Percentiles rank a stretch among this genome's conserved stretches.
Conservation (phyloP, 2,329 filamentous ascomycete species). For the Hortaea werneckii region DNA sequence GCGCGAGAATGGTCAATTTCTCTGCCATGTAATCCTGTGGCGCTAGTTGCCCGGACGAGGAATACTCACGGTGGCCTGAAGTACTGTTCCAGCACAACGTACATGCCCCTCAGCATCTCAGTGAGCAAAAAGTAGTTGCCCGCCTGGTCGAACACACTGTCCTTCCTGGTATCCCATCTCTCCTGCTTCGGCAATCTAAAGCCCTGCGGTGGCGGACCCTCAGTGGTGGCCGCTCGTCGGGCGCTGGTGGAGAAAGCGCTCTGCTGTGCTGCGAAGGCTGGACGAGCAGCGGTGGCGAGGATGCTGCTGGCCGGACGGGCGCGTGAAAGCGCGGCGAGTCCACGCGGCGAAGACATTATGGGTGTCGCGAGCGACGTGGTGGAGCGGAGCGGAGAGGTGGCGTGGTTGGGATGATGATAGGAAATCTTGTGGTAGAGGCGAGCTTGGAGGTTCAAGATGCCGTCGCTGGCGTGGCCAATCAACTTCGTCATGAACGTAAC, state of each 20-base stretch:
- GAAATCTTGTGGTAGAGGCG: background rate
- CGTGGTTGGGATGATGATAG: background rate
- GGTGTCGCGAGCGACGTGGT: background rate
- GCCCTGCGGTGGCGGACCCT: slow-evolving; percentile 65
- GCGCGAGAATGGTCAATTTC: background rate
- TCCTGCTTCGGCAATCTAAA: slow-evolving; percentile 68
- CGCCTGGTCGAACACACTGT: slow-evolving; percentile 69
- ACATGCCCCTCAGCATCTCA: slow-evolving; percentile 97
- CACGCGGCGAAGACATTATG: slow-evolving; percentile 16
- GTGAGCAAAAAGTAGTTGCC: slow-evolving; percentile 92
- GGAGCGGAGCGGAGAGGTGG: background rate
- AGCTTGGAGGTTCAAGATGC: too few relatives aligned
- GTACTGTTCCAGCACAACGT: slow-evolving; percentile 93
- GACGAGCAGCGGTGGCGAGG: slow-evolving; percentile 28
- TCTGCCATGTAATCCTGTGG: too few relatives aligned
- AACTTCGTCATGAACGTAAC: too few relatives aligned
- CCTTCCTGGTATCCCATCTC: slow-evolving; percentile 71
- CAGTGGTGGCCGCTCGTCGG: slow-evolving; percentile 45
- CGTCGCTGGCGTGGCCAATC: background rate
- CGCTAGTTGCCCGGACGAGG: background rate
- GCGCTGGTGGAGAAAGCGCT: slow-evolving; percentile 54
- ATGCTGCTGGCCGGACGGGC: slow-evolving; percentile 31
- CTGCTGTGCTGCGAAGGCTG: slow-evolving; percentile 33
- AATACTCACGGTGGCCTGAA: slow-evolving; percentile 87
- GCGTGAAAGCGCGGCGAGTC: slow-evolving; percentile 39